Percentiles rank a stretch among this genome's conserved stretches.
Conservation (phyloP, 208 protist species). For the Trypanosoma cruzi region DNA sequence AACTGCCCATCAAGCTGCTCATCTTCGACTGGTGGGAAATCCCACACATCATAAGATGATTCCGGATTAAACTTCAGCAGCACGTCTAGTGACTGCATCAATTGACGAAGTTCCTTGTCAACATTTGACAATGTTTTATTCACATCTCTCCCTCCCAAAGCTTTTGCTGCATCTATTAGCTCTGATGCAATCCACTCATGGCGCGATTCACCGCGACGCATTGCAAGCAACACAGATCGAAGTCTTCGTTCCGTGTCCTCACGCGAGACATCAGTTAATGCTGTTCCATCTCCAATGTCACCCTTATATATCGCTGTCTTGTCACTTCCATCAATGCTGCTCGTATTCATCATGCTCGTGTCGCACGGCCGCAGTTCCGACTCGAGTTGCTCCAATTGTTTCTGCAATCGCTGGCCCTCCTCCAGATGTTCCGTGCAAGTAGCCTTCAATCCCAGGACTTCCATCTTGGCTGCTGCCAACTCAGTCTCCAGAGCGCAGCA, state of each 20-base stretch:
- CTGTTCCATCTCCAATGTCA: not conserved
- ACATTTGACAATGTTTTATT: not conserved
- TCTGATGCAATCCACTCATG: slow-evolving; percentile 21
- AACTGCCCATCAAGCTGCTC: not conserved
- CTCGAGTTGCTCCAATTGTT: slow-evolving; percentile 23
- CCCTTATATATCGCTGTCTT: not conserved
- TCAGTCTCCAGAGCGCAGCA: slow-evolving; percentile 1
- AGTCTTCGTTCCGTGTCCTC: slow-evolving; percentile 6
- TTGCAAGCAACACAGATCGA: not conserved
- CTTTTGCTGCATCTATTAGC: slow-evolving; percentile 7
- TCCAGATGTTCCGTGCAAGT: not conserved
- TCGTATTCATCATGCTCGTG: not conserved
- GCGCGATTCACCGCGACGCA: slow-evolving; percentile 12
- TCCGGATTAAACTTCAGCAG: not conserved
- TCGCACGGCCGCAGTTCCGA: not conserved
- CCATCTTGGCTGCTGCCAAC: slow-evolving; percentile 2
- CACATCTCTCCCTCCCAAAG: not conserved
- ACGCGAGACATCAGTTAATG: slow-evolving; percentile 4
- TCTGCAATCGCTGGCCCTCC: slow-evolving; percentile 9
- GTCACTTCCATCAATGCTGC: not conserved
- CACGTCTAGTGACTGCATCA: slow-evolving; percentile 18
- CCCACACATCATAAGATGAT: not conserved
- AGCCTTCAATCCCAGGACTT: slow-evolving; percentile 1
- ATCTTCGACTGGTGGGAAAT: not conserved
- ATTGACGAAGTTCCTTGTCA: slow-evolving; percentile 1